phyloP scores from a whole-genome alignment of 345 rosid species.

The Dipteronia dyeriana region DNA sequence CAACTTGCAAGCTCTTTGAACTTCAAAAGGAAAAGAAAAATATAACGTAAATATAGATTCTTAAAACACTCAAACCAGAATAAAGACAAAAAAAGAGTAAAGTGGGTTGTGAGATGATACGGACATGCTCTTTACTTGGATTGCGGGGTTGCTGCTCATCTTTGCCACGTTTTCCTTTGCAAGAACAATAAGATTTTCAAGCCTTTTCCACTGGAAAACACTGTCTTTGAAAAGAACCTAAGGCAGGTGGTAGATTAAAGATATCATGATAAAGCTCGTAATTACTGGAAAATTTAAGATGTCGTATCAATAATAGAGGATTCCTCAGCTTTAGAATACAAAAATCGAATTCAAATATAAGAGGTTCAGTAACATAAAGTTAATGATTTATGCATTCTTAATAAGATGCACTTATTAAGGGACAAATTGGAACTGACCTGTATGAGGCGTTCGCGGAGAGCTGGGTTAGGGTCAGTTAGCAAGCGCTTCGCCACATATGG shows the following conservation, averaged over 20 bases:
- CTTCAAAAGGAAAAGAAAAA: constrained; percentile 29
- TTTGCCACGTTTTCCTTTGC: constrained; percentile 93
- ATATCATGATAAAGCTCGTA: background rate
- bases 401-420: background rate
- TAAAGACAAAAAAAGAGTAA: constrained; percentile 16
- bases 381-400: background rate
- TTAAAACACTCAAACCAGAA: background rate
- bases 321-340: background rate
- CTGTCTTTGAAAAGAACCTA: constrained; percentile 92
- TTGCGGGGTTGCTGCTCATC: constrained; percentile 92
- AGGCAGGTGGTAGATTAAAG: constrained; percentile 8
- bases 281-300: constrained; percentile 5
- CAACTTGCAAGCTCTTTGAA: constrained; percentile 41
- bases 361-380: background rate
- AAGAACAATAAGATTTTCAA: constrained; percentile 84
- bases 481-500: constrained; percentile 97
- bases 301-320: background rate
- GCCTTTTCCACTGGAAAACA: constrained; percentile 91
- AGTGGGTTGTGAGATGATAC: constrained; percentile 26
- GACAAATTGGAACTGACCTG: constrained; percentile 54
- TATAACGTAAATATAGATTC: constrained; percentile 1
- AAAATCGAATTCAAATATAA: constrained; percentile 1
- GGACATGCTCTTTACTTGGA: constrained; percentile 54
- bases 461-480: constrained; percentile 94
- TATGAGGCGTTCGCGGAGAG: constrained; percentile 92